Evolutionary conservation across 768 basidiomycete species (phyloP).

Genomic region (Psilocybe cyanescens): DNA sequence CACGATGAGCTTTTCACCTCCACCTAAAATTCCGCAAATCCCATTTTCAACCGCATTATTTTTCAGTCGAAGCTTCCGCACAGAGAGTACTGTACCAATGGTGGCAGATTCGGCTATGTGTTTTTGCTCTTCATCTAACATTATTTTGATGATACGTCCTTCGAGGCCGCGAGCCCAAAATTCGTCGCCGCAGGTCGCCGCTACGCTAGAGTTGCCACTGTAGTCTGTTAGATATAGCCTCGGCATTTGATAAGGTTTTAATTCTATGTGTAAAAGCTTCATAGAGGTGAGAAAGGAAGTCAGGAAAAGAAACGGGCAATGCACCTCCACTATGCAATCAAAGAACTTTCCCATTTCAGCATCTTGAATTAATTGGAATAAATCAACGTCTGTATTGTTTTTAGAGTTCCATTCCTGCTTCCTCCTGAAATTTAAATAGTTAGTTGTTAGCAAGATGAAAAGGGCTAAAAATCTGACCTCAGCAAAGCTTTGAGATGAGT

Average conservation of each 20-base stretch:
- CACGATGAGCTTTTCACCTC: conserved; percentile 46
- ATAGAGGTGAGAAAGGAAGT: neutral
- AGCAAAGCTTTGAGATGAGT: conserved; percentile 52
- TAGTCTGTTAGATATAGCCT: conserved; percentile 70
- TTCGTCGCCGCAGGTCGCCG: conserved; percentile 28
- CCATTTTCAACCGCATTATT: conserved; percentile 29
- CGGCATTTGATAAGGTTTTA: conserved; percentile 31
- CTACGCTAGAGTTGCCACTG: conserved; percentile 51
- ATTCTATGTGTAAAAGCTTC: conserved; percentile 51
- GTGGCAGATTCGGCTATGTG: conserved; percentile 39
- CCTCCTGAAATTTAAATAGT: conserved; percentile 40
- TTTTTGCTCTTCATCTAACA: conserved; percentile 51
- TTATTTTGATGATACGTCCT: conserved; percentile 54
- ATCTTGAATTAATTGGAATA: conserved; percentile 53
- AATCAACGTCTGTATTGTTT: conserved; percentile 32
- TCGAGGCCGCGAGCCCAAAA: conserved; percentile 50
- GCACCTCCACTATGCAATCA: conserved; percentile 64
- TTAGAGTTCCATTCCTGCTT: conserved; percentile 47
- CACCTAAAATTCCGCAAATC: conserved; percentile 51
- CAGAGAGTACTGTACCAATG: conserved; percentile 45
- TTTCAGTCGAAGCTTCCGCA: conserved; percentile 57
- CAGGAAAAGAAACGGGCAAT: neutral
- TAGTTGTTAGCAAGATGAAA: conserved; percentile 4
- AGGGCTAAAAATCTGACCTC: conserved; percentile 40
- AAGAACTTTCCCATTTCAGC: conserved; percentile 46